A percentile compares a stretch with the other conserved stretches of the same genome.
Conservation (phyloP, 192 early-diverging fungal genomes). For the Entomortierella lignicola region DNA sequence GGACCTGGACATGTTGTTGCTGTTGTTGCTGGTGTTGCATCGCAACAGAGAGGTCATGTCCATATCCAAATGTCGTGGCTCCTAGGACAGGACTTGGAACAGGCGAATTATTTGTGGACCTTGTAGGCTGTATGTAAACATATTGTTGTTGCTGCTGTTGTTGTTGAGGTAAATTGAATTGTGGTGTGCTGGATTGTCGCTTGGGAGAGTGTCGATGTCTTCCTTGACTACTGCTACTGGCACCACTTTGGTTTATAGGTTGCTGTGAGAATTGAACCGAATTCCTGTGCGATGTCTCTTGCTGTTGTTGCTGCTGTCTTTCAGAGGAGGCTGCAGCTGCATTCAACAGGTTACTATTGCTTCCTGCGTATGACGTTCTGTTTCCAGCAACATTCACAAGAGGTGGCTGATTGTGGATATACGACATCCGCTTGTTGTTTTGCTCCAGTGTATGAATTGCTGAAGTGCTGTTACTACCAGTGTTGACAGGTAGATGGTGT, state of each 20-base stretch:
- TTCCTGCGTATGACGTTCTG: neutral
- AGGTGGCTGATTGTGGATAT: neutral
- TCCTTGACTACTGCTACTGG: slow-evolving; percentile 12
- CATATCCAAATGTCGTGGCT: slow-evolving; percentile 10
- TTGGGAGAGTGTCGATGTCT: slow-evolving; percentile 4
- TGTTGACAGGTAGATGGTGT: slow-evolving; percentile 6
- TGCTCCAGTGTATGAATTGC: neutral
- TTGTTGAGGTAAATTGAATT: slow-evolving; percentile 20
- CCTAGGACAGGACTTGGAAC: slow-evolving; percentile 25
- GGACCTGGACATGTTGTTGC: slow-evolving; percentile 32
- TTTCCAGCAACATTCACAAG: neutral
- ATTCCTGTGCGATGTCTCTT: neutral
- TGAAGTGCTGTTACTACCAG: neutral
- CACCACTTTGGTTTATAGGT: neutral
- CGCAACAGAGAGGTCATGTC: slow-evolving; percentile 23
- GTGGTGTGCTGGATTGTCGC: slow-evolving; percentile 17
- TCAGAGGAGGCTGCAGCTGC: slow-evolving; percentile 10
- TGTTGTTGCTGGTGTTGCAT: slow-evolving; percentile 41
- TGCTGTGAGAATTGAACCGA: slow-evolving; percentile 25
- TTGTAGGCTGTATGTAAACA: slow-evolving; percentile 8
- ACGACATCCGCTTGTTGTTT: slow-evolving; percentile 1
- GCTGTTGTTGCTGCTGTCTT: slow-evolving; percentile 16
- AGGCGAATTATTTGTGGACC: too few relatives aligned
- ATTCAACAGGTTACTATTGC: slow-evolving; percentile 21
- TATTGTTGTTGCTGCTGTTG: slow-evolving; percentile 7